These are phyloP conservation scores for Talaromyces nanjingensis DNA, from an alignment of 495 filamentous ascomycete species.

Conservation along the genomic window DNA sequence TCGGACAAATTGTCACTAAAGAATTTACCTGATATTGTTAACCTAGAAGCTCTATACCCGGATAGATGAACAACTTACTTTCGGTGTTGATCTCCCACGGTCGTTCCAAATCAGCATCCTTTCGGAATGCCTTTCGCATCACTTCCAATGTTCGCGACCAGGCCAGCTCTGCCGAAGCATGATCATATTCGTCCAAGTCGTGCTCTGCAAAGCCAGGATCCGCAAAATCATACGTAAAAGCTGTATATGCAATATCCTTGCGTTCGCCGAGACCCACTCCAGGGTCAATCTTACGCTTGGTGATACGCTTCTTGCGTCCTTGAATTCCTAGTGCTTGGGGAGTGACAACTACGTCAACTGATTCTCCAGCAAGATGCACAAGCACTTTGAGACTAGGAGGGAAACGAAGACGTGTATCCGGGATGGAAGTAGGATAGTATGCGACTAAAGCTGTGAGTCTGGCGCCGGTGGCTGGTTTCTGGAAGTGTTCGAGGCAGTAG, in stretches of 20 bases:
- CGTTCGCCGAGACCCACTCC: slow-evolving; percentile 49
- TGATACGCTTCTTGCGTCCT: slow-evolving; percentile 45
- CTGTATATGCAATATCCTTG: slow-evolving; percentile 29
- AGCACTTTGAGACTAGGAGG: slow-evolving; percentile 40
- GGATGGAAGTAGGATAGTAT: slow-evolving; percentile 54
- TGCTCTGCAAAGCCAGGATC: slow-evolving; percentile 54
- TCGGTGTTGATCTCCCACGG: slow-evolving; percentile 55
- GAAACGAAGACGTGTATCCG: slow-evolving; percentile 40
- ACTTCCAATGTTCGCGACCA: slow-evolving; percentile 48
- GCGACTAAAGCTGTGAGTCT: slow-evolving; percentile 47
- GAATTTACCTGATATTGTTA: slow-evolving; percentile 32
- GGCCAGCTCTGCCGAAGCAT: slow-evolving; percentile 44
- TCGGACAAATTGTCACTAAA: slow-evolving; percentile 35
- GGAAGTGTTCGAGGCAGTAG: slow-evolving; percentile 47
- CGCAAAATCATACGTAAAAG: slow-evolving; percentile 41
- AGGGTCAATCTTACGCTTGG: slow-evolving; percentile 40
- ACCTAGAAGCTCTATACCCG: background rate
- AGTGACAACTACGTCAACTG: slow-evolving; percentile 34
- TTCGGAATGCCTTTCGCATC: slow-evolving; percentile 49
- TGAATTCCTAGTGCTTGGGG: slow-evolving; percentile 57
- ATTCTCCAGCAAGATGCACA: slow-evolving; percentile 48
- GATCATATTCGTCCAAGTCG: slow-evolving; percentile 43
- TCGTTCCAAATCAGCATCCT: slow-evolving; percentile 52
- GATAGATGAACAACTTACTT: slow-evolving; percentile 23
- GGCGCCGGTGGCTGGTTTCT: slow-evolving; percentile 37